Percentiles rank a stretch among this genome's conserved stretches.
phyloP scores from a whole-genome alignment of 768 basidiomycete species.

The Pulveroboletus sp. region DNA sequence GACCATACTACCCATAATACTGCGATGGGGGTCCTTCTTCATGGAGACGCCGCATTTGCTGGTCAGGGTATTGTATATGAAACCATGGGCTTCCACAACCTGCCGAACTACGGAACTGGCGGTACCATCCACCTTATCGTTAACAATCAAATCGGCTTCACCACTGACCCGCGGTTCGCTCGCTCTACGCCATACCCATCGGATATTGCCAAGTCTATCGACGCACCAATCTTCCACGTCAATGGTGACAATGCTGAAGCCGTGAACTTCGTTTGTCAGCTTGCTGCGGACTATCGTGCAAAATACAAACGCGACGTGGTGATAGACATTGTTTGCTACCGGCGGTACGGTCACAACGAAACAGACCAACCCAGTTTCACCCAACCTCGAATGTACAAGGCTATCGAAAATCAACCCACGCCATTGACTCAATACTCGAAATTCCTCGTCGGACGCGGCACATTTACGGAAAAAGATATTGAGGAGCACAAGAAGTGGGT shows the following conservation, averaged over 20 bases:
- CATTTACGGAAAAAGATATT: conserved; percentile 94
- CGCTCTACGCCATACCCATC: conserved; percentile 98
- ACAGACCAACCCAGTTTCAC: conserved; percentile 99
- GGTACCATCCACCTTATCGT: conserved; percentile 98
- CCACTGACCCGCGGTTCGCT: conserved; percentile 95
- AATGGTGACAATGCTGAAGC: conserved; percentile 99
- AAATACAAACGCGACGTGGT: conserved; percentile 99
- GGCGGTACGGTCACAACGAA: conserved; percentile 99
- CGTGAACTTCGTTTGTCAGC: conserved; percentile 96
- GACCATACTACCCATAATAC: conserved; percentile 78
- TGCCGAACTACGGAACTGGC: conserved; percentile 94
- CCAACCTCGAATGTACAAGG: conserved; percentile 98
- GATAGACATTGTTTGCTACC: conserved; percentile 97
- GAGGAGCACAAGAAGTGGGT: conserved; percentile 99
- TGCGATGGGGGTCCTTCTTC: conserved; percentile 93
- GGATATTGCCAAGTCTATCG: conserved; percentile 97
- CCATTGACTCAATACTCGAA: conserved; percentile 90
- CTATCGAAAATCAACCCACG: conserved; percentile 91
- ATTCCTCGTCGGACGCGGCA: conserved; percentile 83
- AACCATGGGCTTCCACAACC: conserved; percentile 96
- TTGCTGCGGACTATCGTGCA: conserved; percentile 96
- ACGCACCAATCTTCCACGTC: conserved; percentile 98
- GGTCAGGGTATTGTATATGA: conserved; percentile 99
- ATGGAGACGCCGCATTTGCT: conserved; percentile 98
- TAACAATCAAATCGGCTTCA: conserved; percentile 99